phyloP scores from a whole-genome alignment of 2,329 filamentous ascomycete species.

The Phaeosphaeriaceae sp. region DNA sequence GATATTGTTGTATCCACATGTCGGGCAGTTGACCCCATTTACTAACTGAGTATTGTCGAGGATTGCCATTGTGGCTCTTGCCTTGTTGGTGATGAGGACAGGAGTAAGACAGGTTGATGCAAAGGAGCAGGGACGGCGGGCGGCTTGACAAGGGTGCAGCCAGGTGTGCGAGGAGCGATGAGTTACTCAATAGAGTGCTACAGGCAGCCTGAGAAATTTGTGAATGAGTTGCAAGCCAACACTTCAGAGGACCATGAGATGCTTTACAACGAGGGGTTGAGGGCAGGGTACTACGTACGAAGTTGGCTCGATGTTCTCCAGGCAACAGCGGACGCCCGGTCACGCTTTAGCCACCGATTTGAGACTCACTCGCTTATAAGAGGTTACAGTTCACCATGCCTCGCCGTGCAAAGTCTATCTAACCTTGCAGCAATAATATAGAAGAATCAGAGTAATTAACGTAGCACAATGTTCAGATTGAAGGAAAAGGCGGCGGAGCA shows the following conservation, averaged over 20 bases:
- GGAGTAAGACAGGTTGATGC: background rate
- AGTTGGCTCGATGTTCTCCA: background rate
- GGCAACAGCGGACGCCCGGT: background rate
- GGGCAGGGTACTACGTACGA: background rate
- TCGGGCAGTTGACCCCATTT: slow-evolving; percentile 2
- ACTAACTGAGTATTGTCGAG: background rate
- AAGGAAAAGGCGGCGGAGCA: background rate
- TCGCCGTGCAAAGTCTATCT: too few species aligned
- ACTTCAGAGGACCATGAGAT: background rate
- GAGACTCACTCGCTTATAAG: background rate
- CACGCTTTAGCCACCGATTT: background rate
- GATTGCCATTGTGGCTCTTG: slow-evolving; percentile 1
- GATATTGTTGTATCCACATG: slow-evolving; percentile 10
- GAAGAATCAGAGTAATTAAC: too few species aligned
- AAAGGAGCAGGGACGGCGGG: background rate
- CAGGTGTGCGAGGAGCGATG: background rate
- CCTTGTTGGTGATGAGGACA: background rate
- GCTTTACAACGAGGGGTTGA: background rate
- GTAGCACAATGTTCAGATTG: background rate
- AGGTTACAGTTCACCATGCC: background rate
- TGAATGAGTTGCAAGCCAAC: background rate
- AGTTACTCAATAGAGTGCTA: background rate
- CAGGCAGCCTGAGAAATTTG: background rate
- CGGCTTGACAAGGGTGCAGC: background rate
- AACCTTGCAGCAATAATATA: too few species aligned